Conservation (phyloP, 192 early-diverging fungal genomes). For the Pilaira anomala region DNA sequence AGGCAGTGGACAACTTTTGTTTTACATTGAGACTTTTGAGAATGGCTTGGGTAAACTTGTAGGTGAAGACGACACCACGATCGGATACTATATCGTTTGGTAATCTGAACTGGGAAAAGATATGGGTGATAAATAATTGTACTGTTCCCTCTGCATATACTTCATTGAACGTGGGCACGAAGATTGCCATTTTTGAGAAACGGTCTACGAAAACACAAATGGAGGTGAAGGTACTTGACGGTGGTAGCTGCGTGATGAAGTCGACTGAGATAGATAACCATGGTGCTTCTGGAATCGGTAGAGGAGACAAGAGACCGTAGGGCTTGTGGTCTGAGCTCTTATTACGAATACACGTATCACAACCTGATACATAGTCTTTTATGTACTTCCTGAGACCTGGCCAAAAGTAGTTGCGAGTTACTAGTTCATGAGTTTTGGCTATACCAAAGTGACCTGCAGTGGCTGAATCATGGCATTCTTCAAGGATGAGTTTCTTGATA, state of each 20-base stretch:
- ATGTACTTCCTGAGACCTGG: no score
- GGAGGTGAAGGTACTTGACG: conserved; percentile 19
- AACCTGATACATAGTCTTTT: no score
- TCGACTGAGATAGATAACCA: conserved; percentile 45
- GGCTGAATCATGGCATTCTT: no score
- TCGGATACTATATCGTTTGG: conserved; percentile 46
- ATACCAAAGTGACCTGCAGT: no score
- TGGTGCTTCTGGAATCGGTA: conserved; percentile 26
- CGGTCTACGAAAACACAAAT: conserved; percentile 47
- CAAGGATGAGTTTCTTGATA: no score
- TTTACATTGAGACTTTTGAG: no score
- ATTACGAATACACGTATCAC: no score
- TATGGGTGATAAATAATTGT: conserved; percentile 15
- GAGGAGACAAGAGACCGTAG: conserved; percentile 31
- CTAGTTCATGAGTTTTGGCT: no score
- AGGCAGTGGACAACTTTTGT: no score
- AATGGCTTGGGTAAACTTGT: conserved; percentile 37
- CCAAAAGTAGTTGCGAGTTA: no score
- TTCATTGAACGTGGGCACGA: conserved; percentile 10
- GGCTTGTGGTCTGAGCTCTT: conserved; percentile 41
- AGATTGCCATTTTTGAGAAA: conserved; percentile 36
- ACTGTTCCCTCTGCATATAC: conserved; percentile 19
- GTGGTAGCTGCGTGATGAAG: conserved; percentile 38
- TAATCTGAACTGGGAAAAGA: conserved; percentile 35
- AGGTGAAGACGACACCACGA: conserved; percentile 41